phyloP scores from a whole-genome alignment of 345 rosid species.

The Ricinus communis region DNA sequence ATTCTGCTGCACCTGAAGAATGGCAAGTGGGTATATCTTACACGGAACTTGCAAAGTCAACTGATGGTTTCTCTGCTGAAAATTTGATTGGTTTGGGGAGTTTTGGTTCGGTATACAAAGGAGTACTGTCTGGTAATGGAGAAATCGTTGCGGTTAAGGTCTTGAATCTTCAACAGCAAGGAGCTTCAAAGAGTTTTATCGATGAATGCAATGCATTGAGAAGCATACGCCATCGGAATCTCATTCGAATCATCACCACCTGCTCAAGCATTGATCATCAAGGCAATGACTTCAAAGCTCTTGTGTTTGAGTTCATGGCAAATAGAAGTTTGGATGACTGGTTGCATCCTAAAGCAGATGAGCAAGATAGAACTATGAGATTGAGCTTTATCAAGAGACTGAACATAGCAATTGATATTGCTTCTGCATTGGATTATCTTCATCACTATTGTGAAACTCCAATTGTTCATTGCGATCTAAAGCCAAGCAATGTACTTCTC shows the following conservation, averaged over 20 bases:
- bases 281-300: constrained; percentile 32
- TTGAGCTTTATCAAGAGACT: constrained; percentile 27
- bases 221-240: constrained; percentile 26
- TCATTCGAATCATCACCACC: constrained; percentile 15
- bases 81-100: constrained; percentile 32
- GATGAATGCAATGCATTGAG: constrained; percentile 28
- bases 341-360: constrained; percentile 20
- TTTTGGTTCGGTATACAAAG: constrained; percentile 33
- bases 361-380: neutral
- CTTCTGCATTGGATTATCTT: constrained; percentile 35
- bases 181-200: constrained; percentile 29
- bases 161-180: constrained; percentile 28
- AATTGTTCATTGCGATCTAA: constrained; percentile 36
- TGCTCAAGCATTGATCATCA: constrained; percentile 27
- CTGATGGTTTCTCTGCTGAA: constrained; percentile 17
- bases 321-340: constrained; percentile 29
- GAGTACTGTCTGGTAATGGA: constrained; percentile 6
- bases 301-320: constrained; percentile 29
- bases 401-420: constrained; percentile 33
- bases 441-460: constrained; percentile 28
- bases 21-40: constrained; percentile 12
- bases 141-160: constrained; percentile 23
- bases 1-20: neutral
- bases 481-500: constrained; percentile 36
- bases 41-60: constrained; percentile 14